A percentile compares a stretch with the other conserved stretches of the same genome.
Conservation (phyloP, 441 rosid genomes). For the Brassica hybrid region DNA sequence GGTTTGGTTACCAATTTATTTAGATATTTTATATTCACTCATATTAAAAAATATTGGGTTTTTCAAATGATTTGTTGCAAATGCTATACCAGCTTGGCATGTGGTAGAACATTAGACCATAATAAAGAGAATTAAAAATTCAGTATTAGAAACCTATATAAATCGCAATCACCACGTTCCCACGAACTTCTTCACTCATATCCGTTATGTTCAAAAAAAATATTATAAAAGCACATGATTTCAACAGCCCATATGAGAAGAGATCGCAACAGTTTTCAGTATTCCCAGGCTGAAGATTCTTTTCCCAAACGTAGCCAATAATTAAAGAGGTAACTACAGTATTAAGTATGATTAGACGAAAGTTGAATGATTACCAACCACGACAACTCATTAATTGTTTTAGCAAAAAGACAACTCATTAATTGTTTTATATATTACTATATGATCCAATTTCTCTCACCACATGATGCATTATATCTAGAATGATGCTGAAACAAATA, state of each 20-base stretch:
- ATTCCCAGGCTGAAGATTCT: constrained; percentile 32
- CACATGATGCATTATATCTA: constrained; percentile 18
- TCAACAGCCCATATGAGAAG: constrained; percentile 33
- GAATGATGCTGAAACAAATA: neutral
- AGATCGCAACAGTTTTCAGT: constrained; percentile 9
- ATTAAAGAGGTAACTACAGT: constrained; percentile 5
- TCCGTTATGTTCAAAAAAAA: neutral
- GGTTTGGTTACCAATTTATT: too few species aligned
- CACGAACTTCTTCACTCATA: neutral
- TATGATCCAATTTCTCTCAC: constrained; percentile 5
- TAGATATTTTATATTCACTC: too few species aligned
- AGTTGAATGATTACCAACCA: constrained; percentile 15
- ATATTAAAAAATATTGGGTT: too few species aligned
- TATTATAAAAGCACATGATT: constrained; percentile 22
- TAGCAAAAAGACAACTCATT: too few species aligned
- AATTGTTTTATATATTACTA: neutral
- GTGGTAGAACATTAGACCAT: too few species aligned
- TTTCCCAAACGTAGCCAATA: constrained; percentile 22
- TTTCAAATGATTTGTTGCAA: too few species aligned
- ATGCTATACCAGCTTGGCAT: too few species aligned
- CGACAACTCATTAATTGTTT: constrained; percentile 18
- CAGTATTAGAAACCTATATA: neutral
- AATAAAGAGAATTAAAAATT: neutral
- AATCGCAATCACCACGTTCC: neutral
- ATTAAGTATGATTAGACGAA: constrained; percentile 18